A percentile compares a stretch with the other conserved stretches of the same genome.
Evolutionary conservation across 2,329 filamentous ascomycete genomes (phyloP).

Genomic region (Whalleya microplaca): DNA sequence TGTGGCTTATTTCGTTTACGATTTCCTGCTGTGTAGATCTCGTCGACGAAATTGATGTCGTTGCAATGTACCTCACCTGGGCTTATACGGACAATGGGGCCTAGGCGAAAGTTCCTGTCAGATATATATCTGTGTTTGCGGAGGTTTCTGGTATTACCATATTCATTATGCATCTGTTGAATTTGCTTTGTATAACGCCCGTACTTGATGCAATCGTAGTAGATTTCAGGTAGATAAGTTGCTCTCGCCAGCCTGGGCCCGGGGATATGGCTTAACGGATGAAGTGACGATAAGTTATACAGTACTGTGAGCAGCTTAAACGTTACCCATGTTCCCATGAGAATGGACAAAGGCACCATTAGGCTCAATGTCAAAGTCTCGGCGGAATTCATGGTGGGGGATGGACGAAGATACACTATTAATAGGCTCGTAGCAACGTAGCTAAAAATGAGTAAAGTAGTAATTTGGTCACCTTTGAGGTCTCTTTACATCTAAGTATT

Average conservation of each 20-base stretch:
- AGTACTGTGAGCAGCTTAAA: slow-evolving; percentile 35
- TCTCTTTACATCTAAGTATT: too few relatives aligned
- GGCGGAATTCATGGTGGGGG: too few relatives aligned
- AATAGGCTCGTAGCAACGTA: too few relatives aligned
- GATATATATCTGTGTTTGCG: not conserved
- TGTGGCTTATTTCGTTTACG: slow-evolving; percentile 31
- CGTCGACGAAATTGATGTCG: slow-evolving; percentile 42
- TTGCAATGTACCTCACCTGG: slow-evolving; percentile 45
- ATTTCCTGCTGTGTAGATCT: slow-evolving; percentile 39
- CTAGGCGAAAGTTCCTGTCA: slow-evolving; percentile 22
- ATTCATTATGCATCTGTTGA: slow-evolving; percentile 41
- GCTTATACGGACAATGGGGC: slow-evolving; percentile 44
- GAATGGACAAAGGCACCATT: not conserved
- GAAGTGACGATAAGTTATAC: slow-evolving; percentile 46
- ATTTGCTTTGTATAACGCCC: slow-evolving; percentile 43
- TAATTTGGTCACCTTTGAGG: too few relatives aligned
- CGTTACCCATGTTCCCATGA: slow-evolving; percentile 33
- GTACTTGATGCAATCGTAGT: slow-evolving; percentile 41
- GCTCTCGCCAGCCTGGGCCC: slow-evolving; percentile 43
- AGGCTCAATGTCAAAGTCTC: not conserved
- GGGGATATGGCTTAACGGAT: slow-evolving; percentile 43
- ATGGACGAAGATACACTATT: too few relatives aligned
- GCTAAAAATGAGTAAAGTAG: too few relatives aligned
- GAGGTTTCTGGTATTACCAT: slow-evolving; percentile 32
- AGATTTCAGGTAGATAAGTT: slow-evolving; percentile 43